Base-by-base conservation (phyloP, 768 basidiomycete genomes). In the Crucibulum laeve region DNA sequence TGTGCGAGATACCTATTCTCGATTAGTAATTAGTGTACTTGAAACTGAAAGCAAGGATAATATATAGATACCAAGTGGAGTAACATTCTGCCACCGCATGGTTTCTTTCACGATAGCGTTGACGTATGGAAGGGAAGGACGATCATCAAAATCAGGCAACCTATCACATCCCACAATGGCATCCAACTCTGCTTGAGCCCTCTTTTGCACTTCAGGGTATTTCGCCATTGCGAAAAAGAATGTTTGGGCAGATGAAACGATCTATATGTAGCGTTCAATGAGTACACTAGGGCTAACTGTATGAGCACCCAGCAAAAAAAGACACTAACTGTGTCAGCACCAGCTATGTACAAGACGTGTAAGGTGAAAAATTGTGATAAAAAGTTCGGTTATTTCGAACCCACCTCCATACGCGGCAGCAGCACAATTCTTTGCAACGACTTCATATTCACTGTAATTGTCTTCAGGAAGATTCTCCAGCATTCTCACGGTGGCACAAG, bases 121-220 rank as follows among this genome's bases (percentile, higher is more conserved):
- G 19, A 69, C 40, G 40, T 65, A 71, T 4, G 63, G 65, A 7
- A 71, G 53, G 22, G 47, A 37, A 4, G 40, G 41, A 22, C 53
- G 32, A 42, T 70, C 68, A 3, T 46, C 43, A 21, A 65, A 57
- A 4, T 53, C 51, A 1, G 70, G 71, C 5, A 70, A 49, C 5
- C 69, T 55, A 18, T 53, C 60, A 5, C 38, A 23, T 10, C 65
- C 65, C 6, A 70, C 48, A 6, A 71, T 54, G 0, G 25, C 18
- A 47, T 72, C 71, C 15, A 73, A 52, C 49, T 73, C 69, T 13
- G 51, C 54, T 41, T 70, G 70, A 0, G 65, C 68, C 37, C 48
- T 60, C 10, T 35, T 43, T 43, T 63, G 63, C 8, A 53, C 52
- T 23, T 61, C 58, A 3, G 70, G 70, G 45, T 64, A 52, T 15